Base-by-base conservation (phyloP, 495 filamentous ascomycete genomes). In the Tetracladium setigerum region DNA sequence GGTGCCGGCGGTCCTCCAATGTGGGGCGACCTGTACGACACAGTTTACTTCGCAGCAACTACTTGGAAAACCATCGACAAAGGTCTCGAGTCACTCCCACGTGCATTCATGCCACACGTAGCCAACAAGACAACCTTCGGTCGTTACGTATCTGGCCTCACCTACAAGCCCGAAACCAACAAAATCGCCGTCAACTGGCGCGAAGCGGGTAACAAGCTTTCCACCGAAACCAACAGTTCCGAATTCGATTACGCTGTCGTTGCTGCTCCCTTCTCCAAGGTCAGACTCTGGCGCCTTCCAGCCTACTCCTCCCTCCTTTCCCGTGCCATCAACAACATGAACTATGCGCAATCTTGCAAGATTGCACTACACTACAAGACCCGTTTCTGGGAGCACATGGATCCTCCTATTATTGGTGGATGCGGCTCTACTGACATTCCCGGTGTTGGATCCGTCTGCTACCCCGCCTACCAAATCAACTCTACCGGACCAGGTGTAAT, bases 301-400 rank as follows among this genome's bases (percentile, higher is more conserved):
- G 63, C 53, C 3, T 77, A 69, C 3, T 58, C 62, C n/a, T 33
- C 58, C n/a, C 70, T 55, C 27, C 71, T 85, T 19, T 58, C 63
- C 46, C 74, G 78, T 22, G 82, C 82, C 2, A 84, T 86, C 58
- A 57, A 61, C n/a, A 68, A 72, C 11, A 54, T 85, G 52, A 71
- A 71, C 15, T 85, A 84, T 59, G 49, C 51, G 1, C 64, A 67
- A 0, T 72, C 77, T 13, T 86, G 82, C 67, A 86, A 86, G 46
- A 66, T 86, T 0, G 72, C 81, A 0, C 68, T 86, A 3, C 78
- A 80, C 36, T 86, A 78, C 62, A 59, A 66, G 48, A 72, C 75
- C 0, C 72, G 82, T 2, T 86, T 86, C 71, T 86, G 82, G 82
- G 82, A 86, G 47, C 73, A 83, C 39, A 66, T 72, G 44, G 56